Conservation (phyloP, 495 filamentous ascomycete genomes). For the Daldinia loculata region DNA sequence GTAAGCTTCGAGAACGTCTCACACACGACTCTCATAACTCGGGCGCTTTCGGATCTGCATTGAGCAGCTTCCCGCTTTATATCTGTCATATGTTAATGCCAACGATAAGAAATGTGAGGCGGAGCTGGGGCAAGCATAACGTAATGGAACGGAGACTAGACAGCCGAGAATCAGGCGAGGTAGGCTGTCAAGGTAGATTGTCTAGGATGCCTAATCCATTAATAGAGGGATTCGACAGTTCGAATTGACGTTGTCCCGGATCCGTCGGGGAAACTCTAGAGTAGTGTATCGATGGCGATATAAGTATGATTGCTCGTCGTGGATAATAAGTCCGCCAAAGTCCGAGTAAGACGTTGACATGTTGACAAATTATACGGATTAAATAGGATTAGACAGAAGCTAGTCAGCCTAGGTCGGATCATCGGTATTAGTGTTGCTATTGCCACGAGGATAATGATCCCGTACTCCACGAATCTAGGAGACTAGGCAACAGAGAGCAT, state of each 20-base stretch:
- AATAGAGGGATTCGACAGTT: slow-evolving; percentile 10
- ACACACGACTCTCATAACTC: slow-evolving; percentile 26
- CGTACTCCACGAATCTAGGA: slow-evolving; percentile 13
- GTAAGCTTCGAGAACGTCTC: slow-evolving; percentile 25
- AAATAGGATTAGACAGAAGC: neutral
- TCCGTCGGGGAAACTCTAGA: slow-evolving; percentile 28
- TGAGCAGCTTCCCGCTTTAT: slow-evolving; percentile 7
- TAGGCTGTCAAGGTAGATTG: neutral
- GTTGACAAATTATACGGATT: slow-evolving; percentile 14
- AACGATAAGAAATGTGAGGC: slow-evolving; percentile 27
- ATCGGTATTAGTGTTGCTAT: slow-evolving; percentile 20
- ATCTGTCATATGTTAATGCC: slow-evolving; percentile 22
- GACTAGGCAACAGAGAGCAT: slow-evolving; percentile 33
- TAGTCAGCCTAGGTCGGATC: slow-evolving; percentile 6
- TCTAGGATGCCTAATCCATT: neutral
- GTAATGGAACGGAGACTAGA: slow-evolving; percentile 18
- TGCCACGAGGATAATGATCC: slow-evolving; percentile 2
- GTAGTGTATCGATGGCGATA: slow-evolving; percentile 10
- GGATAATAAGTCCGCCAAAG: slow-evolving; percentile 38
- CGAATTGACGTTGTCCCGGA: slow-evolving; percentile 27
- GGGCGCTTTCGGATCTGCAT: slow-evolving; percentile 37
- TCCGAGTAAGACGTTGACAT: slow-evolving; percentile 23
- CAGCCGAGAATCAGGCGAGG: slow-evolving; percentile 2
- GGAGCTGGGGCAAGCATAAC: slow-evolving; percentile 22
- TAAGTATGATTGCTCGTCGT: slow-evolving; percentile 4